phyloP scores from a whole-genome alignment of 2,329 filamentous ascomycete genomes.

The Penicillium sp. region DNA sequence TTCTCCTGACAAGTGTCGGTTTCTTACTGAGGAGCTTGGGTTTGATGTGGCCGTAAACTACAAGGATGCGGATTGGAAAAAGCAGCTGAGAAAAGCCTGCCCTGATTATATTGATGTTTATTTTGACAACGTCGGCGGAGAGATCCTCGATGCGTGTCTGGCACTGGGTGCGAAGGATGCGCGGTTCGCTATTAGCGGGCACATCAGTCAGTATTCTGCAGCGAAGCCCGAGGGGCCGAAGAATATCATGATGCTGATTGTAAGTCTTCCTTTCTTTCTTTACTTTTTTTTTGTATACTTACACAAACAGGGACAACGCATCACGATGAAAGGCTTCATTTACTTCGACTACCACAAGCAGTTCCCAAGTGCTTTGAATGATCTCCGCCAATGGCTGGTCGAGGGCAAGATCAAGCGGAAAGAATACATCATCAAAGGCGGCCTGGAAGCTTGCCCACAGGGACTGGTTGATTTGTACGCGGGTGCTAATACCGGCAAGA shows the following conservation, averaged over 20 bases:
- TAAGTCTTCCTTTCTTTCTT: constrained; percentile 21
- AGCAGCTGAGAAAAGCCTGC: constrained; percentile 59
- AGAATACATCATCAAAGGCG: constrained; percentile 68
- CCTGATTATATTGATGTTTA: constrained; percentile 62
- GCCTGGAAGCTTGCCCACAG: constrained; percentile 59
- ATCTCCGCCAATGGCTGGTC: constrained; percentile 64
- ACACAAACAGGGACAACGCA: constrained; percentile 28
- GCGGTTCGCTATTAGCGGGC: constrained; percentile 68
- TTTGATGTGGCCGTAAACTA: constrained; percentile 68
- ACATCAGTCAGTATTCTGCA: constrained; percentile 66
- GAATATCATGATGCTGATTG: constrained; percentile 40
- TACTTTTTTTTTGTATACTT: background rate
- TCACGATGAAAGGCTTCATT: constrained; percentile 67
- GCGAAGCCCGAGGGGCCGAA: constrained; percentile 54
- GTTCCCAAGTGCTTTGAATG: constrained; percentile 54
- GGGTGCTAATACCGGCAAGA: constrained; percentile 67
- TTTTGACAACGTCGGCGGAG: constrained; percentile 71
- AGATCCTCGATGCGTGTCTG: constrained; percentile 65
- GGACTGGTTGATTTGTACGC: constrained; percentile 62
- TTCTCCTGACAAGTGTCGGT: constrained; percentile 62
- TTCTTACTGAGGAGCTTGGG: constrained; percentile 61
- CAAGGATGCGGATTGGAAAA: constrained; percentile 59
- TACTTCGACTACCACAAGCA: constrained; percentile 63
- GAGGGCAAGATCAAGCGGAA: constrained; percentile 69
- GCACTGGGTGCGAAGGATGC: constrained; percentile 58